Percentiles rank a stretch among this genome's conserved stretches.
Evolutionary conservation across 164 flowering plant species (phyloP).

Genomic region (Umbellularia californica): DNA sequence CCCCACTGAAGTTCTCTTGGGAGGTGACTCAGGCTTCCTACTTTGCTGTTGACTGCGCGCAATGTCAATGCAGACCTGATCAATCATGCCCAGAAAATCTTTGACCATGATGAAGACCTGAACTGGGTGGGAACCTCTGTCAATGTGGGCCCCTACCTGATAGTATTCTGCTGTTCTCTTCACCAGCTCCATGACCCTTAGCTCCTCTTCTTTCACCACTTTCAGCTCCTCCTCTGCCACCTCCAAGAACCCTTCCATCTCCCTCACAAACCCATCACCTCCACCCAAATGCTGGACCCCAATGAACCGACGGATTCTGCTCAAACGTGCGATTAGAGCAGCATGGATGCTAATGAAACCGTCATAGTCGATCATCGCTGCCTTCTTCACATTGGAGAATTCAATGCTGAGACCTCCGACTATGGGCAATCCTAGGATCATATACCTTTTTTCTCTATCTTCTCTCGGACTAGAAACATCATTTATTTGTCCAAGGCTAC

Average conservation of each 20-base stretch:
- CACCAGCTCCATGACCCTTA: conserved; percentile 59
- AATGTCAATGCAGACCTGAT: conserved; percentile 55
- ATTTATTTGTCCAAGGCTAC: conserved; percentile 22
- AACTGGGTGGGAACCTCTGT: conserved; percentile 35
- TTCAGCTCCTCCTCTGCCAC: conserved; percentile 55
- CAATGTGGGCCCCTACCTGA: conserved; percentile 53
- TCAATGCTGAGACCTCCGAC: conserved; percentile 58
- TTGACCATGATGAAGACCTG: conserved; percentile 62
- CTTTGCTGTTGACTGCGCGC: conserved; percentile 44
- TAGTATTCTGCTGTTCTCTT: conserved; percentile 68
- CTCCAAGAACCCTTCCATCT: conserved; percentile 58
- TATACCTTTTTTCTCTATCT: conserved; percentile 47
- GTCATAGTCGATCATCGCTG: conserved; percentile 54
- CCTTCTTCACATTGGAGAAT: conserved; percentile 66
- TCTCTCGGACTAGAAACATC: conserved; percentile 23
- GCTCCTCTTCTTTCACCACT: conserved; percentile 49
- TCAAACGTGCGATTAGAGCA: conserved; percentile 24
- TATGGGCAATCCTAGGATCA: conserved; percentile 52
- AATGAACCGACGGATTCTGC: conserved; percentile 29
- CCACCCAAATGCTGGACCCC: conserved; percentile 9
- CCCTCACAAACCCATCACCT: conserved; percentile 41
- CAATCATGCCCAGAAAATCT: conserved; percentile 73
- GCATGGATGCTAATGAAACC: conserved; percentile 26
- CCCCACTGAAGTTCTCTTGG: conserved; percentile 15
- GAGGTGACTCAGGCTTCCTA: conserved; percentile 22